These are phyloP conservation scores for Schwanniomyces occidentalis DNA, from an alignment of 805 yeast species.

Conservation along the genomic window DNA sequence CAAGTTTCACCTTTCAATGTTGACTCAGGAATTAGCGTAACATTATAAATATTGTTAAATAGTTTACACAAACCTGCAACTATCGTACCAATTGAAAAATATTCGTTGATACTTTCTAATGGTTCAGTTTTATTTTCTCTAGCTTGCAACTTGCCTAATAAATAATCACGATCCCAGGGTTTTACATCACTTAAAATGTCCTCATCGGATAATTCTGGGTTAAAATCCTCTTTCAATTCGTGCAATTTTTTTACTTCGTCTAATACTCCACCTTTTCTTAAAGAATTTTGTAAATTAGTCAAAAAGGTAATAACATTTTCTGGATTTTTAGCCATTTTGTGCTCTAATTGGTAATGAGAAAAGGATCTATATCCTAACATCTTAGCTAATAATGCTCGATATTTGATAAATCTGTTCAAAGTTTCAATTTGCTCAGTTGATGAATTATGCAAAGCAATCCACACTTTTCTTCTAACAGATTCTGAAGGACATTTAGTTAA, in stretches of 20 bases:
- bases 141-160: conserved; percentile 25
- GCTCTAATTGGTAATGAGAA: conserved; percentile 79
- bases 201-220: conserved; percentile 11
- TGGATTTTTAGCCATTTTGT: conserved; percentile 87
- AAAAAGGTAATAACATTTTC: conserved; percentile 73
- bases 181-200: conserved; percentile 50
- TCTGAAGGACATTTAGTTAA: conserved; percentile 59
- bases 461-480: conserved; percentile 61
- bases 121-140: conserved; percentile 29
- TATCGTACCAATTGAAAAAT: conserved; percentile 83
- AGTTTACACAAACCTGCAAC: conserved; percentile 78
- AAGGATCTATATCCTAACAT: conserved; percentile 70
- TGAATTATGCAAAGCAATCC: conserved; percentile 74
- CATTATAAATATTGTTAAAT: conserved; percentile 72
- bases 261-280: conserved; percentile 49
- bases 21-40: conserved; percentile 66
- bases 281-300: conserved; percentile 51
- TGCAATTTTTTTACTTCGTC: conserved; percentile 57
- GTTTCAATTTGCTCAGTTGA: conserved; percentile 59
- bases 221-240: conserved; percentile 21
- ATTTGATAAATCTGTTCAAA: conserved; percentile 58
- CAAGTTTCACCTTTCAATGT: conserved; percentile 78
- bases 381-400: conserved; percentile 69
- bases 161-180: conserved; percentile 92
- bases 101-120: conserved; percentile 55